These are phyloP conservation scores for Venturiaceae sp. DNA, from an alignment of 2,329 filamentous ascomycete species.

Conservation along the genomic window DNA sequence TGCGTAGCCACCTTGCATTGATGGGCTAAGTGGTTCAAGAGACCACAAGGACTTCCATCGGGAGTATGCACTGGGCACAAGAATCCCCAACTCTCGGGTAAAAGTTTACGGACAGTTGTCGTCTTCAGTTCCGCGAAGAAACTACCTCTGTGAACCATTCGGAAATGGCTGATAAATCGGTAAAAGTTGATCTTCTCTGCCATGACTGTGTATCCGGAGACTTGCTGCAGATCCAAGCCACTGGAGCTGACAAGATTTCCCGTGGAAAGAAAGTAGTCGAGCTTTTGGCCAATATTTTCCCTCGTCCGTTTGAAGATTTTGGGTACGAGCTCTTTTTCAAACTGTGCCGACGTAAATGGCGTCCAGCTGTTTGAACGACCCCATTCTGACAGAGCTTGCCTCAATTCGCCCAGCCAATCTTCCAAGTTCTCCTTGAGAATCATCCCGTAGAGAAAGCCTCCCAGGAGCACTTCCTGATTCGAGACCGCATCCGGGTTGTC, in stretches of 20 bases:
- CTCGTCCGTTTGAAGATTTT: constrained; percentile 74
- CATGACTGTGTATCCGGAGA: constrained; percentile 89
- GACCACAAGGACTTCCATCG: constrained; percentile 87
- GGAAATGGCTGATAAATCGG: constrained; percentile 97
- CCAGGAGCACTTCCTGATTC: constrained; percentile 89
- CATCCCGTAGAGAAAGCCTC: constrained; percentile 89
- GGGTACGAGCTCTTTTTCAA: constrained; percentile 67
- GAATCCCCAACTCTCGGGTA: constrained; percentile 97
- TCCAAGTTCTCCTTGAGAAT: constrained; percentile 92
- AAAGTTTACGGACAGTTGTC: constrained; percentile 86
- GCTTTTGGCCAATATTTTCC: constrained; percentile 74
- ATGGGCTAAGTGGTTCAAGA: constrained; percentile 90
- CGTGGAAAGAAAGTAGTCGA: constrained; percentile 95
- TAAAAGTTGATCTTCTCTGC: constrained; percentile 99
- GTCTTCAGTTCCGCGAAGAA: constrained; percentile 98
- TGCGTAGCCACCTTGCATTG: constrained; percentile 85
- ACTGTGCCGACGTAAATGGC: constrained; percentile 65
- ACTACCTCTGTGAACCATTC: constrained; percentile 96
- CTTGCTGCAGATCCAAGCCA: constrained; percentile 88
- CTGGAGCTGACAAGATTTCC: constrained; percentile 88
- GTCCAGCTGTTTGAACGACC: constrained; percentile 39
- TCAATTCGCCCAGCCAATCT: constrained; percentile 68
- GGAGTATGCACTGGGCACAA: constrained; percentile 95
- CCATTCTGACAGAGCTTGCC: constrained; percentile 44
- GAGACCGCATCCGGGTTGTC: constrained; percentile 97